These are phyloP conservation scores for Pyricularia pennisetigena DNA, from an alignment of 2,329 filamentous ascomycete genomes.

Conservation along the genomic window DNA sequence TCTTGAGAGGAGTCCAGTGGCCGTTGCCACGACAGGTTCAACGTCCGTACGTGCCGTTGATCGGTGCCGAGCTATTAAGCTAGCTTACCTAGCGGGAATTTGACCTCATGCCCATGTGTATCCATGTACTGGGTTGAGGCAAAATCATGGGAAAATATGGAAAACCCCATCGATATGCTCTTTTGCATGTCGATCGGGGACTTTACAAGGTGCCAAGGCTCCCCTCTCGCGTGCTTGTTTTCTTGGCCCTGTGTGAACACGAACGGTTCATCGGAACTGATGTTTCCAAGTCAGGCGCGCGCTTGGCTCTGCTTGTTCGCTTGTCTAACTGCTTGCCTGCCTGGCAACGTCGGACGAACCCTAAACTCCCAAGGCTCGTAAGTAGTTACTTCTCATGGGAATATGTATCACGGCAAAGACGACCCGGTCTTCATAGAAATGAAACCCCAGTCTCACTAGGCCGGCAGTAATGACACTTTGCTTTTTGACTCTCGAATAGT, in stretches of 20 bases:
- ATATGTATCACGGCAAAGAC: neutral
- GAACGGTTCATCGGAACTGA: neutral
- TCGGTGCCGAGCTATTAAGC: neutral
- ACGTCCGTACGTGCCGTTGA: neutral
- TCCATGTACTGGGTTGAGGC: neutral
- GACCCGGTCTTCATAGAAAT: neutral
- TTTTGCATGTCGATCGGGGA: neutral
- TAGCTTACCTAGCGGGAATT: neutral
- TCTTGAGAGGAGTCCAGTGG: neutral
- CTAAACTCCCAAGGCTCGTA: neutral
- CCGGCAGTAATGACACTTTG: neutral
- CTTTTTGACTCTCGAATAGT: neutral
- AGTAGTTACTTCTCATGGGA: neutral
- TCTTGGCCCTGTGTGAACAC: neutral
- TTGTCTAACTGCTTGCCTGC: neutral
- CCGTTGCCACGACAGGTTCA: neutral
- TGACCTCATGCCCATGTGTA: neutral
- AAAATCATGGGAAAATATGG: neutral
- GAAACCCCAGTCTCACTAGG: neutral
- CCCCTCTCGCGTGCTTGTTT: neutral
- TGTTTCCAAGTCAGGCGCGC: neutral
- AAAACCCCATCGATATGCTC: neutral
- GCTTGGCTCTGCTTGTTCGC: neutral
- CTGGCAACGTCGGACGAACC: neutral
- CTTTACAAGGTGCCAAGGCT: neutral